Evolutionary conservation across 495 filamentous ascomycete species (phyloP), one percentile per base, ranked within the genome.

Genomic region (Penicillium cataractarum): DNA sequence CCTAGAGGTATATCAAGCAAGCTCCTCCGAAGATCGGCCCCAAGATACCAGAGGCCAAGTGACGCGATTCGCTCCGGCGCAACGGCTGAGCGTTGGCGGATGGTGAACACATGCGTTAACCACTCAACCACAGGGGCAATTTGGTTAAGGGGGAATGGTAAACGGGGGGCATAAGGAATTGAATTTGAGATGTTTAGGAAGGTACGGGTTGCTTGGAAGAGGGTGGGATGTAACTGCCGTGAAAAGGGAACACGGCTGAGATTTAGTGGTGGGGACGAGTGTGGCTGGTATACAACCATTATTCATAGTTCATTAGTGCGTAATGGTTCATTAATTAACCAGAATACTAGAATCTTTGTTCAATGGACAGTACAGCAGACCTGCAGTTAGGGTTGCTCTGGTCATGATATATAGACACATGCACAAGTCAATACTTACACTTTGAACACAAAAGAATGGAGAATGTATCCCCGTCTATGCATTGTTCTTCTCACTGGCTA

Each of bases 1-100:
- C 46, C 46, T 50, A 10, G 7, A 50, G 10, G 46, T 50, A 27
- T 27, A n/a, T 26, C 24, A 50, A 50, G 46, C 13, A 50, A 8
- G 46, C 46, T 29, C 24, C 46, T 50, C 46, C 22, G 46, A 27
- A 29, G 46, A 50, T 50, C 46, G 24, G 46, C 46, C 24, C 46
- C 46, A 29, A 29, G 46, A 26, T n/a, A 27, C 46, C 46, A 29
- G 24, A 24, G 46, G 15, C 9, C 12, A 3, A 29, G 4, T 26
- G n/a, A 29, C 46, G 24, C 46, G 24, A 50, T 50, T 7, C 12
- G n/a, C 46, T 29, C 26, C 46, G 24, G 5, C 22, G 22, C 9
- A 27, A 13, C 46, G 26, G 5, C 24, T 6, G 24, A 8, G 26
- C 12, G 13, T 7, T 17, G 22, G 26, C 5, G 46, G 46, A 50